Base-by-base conservation (phyloP, 1,139 yeast genomes). In the Lodderomyces orthopsilosis region DNA sequence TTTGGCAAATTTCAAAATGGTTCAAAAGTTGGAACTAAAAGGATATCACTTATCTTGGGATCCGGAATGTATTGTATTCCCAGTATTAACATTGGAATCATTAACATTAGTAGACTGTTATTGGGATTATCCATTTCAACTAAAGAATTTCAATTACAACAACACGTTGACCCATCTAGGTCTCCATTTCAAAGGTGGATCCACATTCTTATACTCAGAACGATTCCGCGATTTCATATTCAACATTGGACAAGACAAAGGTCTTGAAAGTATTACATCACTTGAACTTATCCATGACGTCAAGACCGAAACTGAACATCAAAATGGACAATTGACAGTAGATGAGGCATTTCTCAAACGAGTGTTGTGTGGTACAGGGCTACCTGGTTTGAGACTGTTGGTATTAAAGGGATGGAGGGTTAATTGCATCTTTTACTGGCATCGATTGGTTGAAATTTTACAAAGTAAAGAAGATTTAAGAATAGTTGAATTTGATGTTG, bases 81-180 rank as follows among this genome's bases (percentile, higher is more conserved):
- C 51, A 1, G 49, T 45, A 1, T 46, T 42, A 36, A 37, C 30
- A 34, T 38, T 39, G 40, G 42, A 49, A 9, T 46, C 45, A 10
- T 33, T 71, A 13, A 37, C 50, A 2, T 52, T 73, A 6, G 46
- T 52, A 8, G 63, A 71, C 50, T 73, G 77, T 53, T 62, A 70
- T 1, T 73, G 77, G 77, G 74, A 67, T 41, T 72, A 68, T 41
- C 77, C 77, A 1, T 73, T 72, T 46, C 52, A 61, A 8, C 49
- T 69, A 10, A 49, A 61, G 3, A 63, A 61, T 39, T 71, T 73
- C 52, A 70, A 70, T 44, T 47, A 52, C 38, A 54, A 61, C 37
- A 30, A 39, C 12, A 21, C 37, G 5, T 22, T 39, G 14, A 21
- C 22, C 2, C 21, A 30, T 10, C 23, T 39, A 15, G n/a, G 23